Conservation (phyloP, 1,284 basidiomycete genomes). For the Ceraceosorus guamensis region DNA sequence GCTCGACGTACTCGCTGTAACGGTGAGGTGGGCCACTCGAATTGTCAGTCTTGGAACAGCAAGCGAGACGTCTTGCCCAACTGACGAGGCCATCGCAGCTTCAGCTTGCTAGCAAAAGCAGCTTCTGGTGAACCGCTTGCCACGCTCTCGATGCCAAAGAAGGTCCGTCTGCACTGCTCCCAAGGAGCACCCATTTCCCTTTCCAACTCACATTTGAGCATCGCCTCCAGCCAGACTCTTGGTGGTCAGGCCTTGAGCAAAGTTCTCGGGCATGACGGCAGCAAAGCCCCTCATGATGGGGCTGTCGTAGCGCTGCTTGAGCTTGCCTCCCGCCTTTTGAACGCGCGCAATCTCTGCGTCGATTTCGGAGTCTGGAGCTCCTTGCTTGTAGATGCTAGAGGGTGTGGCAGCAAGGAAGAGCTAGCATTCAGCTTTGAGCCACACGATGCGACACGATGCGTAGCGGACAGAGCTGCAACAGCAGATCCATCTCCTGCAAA, state of each 20-base stretch:
- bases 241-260: conserved; percentile 19
- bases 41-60: neutral
- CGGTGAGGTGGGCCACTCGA: neutral
- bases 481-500: no score
- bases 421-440: no score
- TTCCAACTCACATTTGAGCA: conserved; percentile 30
- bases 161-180: neutral
- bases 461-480: no score
- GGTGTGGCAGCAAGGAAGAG: no score
- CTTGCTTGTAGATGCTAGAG: conserved; percentile 34
- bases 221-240: conserved; percentile 26
- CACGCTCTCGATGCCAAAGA: neutral
- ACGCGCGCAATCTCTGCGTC: conserved; percentile 26
- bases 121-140: no score
- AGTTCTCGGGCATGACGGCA: conserved; percentile 23
- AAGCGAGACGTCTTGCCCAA: neutral
- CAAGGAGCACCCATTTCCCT: no score
- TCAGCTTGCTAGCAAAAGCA: neutral
- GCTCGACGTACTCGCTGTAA: conserved; percentile 38
- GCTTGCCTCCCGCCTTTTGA: conserved; percentile 23
- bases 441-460: no score
- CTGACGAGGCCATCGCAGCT: neutral
- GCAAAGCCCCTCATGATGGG: conserved; percentile 39
- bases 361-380: conserved; percentile 20
- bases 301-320: conserved; percentile 37